Evolutionary conservation across 2,329 filamentous ascomycete species (phyloP).

Genomic region (Cladosporium sp.): DNA sequence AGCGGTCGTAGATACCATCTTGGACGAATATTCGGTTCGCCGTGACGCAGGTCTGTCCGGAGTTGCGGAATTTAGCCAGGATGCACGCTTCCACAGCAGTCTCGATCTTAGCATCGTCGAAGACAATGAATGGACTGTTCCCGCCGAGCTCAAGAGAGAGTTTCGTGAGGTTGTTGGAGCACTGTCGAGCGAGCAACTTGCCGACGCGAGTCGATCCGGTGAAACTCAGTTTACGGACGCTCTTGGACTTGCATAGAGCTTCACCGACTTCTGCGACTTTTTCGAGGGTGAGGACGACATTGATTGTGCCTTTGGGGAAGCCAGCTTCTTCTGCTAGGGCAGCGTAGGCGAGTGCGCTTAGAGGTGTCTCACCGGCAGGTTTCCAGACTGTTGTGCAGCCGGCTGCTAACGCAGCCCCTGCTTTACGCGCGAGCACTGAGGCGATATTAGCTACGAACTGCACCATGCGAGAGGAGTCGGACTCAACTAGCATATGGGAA

Average conservation of each 20-base stretch:
- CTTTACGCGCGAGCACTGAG: conserved; percentile 35
- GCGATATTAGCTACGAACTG: not conserved
- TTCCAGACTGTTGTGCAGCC: conserved; percentile 39
- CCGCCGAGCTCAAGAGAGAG: conserved; percentile 37
- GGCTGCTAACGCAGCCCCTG: conserved; percentile 38
- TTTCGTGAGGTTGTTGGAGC: conserved; percentile 33
- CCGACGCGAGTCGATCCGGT: conserved; percentile 37
- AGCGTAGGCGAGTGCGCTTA: conserved; percentile 33
- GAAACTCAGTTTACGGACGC: conserved; percentile 37
- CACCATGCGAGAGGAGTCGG: not conserved
- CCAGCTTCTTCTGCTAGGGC: conserved; percentile 36
- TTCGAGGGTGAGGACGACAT: conserved; percentile 31
- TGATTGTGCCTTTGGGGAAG: conserved; percentile 32
- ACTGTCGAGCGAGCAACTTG: conserved; percentile 34
- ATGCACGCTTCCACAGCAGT: conserved; percentile 33
- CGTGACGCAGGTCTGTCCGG: conserved; percentile 37
- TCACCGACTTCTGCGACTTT: conserved; percentile 30
- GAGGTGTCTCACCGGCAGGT: conserved; percentile 37
- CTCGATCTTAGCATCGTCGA: conserved; percentile 38
- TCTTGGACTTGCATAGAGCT: conserved; percentile 28
- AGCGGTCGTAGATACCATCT: conserved; percentile 54
- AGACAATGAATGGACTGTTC: conserved; percentile 39
- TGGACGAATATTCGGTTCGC: conserved; percentile 57
- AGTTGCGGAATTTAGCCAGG: conserved; percentile 33
- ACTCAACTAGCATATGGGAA: conserved; percentile 31